Percentiles rank a stretch among this genome's conserved stretches.
Conservation (phyloP, 2,329 filamentous ascomycete species). For the Teratosphaeriaceae sp. region DNA sequence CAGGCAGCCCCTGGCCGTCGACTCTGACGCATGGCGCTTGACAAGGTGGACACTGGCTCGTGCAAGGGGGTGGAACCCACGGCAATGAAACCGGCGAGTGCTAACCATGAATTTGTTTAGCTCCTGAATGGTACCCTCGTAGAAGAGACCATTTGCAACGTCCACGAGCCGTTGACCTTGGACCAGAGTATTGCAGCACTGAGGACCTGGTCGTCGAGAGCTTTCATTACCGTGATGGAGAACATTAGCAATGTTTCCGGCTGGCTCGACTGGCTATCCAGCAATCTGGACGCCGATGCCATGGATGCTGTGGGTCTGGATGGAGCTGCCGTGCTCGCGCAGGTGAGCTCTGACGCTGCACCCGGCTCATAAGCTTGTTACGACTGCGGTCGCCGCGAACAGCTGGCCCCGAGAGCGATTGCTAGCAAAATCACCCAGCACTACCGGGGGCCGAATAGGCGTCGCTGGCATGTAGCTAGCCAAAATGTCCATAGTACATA, state of each 20-base stretch:
- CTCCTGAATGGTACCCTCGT: constrained; percentile 15
- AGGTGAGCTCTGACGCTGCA: constrained; percentile 10
- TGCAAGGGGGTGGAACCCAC: too few species aligned
- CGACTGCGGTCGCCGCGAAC: too few species aligned
- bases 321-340: constrained; percentile 12
- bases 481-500: too few species aligned
- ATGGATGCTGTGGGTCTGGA: constrained; percentile 20
- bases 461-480: too few species aligned
- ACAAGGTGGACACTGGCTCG: background rate
- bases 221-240: constrained; percentile 16
- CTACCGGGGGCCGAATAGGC: too few species aligned
- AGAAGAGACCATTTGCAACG: constrained; percentile 15
- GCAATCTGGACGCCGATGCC: constrained; percentile 12
- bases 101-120: background rate
- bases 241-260: constrained; percentile 15
- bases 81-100: background rate
- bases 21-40: too few species aligned
- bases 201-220: constrained; percentile 12
- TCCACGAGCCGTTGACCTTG: constrained; percentile 9
- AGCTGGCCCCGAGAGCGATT: too few species aligned
- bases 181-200: constrained; percentile 11
- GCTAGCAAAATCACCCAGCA: too few species aligned
- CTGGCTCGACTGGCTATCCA: constrained; percentile 16
- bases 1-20: too few species aligned
- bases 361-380: background rate